These are phyloP conservation scores for Brasenia schreberi DNA, from an alignment of 164 flowering plant genomes.

Conservation along the genomic window DNA sequence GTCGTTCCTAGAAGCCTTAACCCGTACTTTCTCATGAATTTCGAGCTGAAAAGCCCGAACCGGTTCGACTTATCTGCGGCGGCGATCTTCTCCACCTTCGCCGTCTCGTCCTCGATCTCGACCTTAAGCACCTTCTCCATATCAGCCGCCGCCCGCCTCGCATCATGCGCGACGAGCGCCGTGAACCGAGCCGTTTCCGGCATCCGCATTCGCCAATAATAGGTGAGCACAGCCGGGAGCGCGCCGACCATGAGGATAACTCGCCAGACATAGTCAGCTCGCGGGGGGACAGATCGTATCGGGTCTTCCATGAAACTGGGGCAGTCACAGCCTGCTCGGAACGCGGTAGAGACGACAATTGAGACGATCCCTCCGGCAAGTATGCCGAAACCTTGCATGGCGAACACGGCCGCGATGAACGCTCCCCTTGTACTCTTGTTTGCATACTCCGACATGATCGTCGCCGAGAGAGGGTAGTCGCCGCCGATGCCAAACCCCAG, in stretches of 20 bases:
- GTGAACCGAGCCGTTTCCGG: conserved; percentile 48
- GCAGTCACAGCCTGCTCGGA: conserved; percentile 12
- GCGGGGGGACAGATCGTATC: conserved; percentile 23
- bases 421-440: too few relatives aligned
- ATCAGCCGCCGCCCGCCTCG: conserved; percentile 25
- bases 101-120: conserved; percentile 5
- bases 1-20: conserved; percentile 28
- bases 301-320: not conserved
- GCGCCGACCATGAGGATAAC: conserved; percentile 44
- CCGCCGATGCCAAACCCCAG: too few relatives aligned
- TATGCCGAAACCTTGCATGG: conserved; percentile 6
- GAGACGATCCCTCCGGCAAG: conserved; percentile 13
- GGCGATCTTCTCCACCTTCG: not conserved
- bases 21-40: conserved; percentile 28
- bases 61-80: conserved; percentile 1
- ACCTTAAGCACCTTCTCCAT: conserved; percentile 25
- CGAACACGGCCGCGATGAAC: too few relatives aligned
- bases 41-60: conserved; percentile 19
- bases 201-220: conserved; percentile 43
- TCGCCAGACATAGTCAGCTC: conserved; percentile 34
- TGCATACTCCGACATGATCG: too few relatives aligned
- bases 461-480: too few relatives aligned
- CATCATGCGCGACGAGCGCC: conserved; percentile 26
- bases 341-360: conserved; percentile 10
- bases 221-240: conserved; percentile 32